Evolutionary conservation across 345 rosid genomes (phyloP), one percentile per base, ranked within the genome.

Genomic region (Acer yangbiense): DNA sequence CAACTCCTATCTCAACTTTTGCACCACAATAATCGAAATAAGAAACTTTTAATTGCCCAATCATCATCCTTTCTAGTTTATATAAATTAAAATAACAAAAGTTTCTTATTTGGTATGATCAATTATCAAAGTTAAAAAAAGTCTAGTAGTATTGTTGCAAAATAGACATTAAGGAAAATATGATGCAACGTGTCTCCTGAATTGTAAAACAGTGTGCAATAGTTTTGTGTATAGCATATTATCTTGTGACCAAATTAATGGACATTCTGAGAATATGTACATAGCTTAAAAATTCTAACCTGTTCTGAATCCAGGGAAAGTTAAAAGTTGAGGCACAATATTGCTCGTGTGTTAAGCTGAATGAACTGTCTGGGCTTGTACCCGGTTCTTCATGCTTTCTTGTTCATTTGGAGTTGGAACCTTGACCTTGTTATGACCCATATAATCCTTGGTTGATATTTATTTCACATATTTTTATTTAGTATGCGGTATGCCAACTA

Each of bases 291-390:
- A 50, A 23, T 25, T 52, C 18, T 52, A 43, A 16, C 57, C 48
- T 61, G 23, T 62, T 21, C 20, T 17, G 2, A 16, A 39, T 61
- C 25, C 4, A 0, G 20, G 54, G 54, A 43, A 17, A 23, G 76
- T 60, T 73, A 41, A 61, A 73, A 73, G 13, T 41, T 43, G 35
- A 20, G 63, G 21, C 13, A 43, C 4, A 32, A 35, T 16, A 41
- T n/a, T 39, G 32, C 63, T 21, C 21, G 50, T 35, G 68, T 29
- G 32, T 60, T 41, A 41, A 39, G 46, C 18, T 7, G 54, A 57
- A 39, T 35, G 35, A 70, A 70, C 73, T 50, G 44, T 14, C 23
- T 70, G 43, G 63, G 43, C 18, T 55, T 55, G 64, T 71, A 57
- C 11, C 29, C 18, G 10, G 63, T 11, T 71, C 64, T 55, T 57